Conservation (phyloP, 1,139 yeast species). For the Kurtzmaniella quercitrusa region DNA sequence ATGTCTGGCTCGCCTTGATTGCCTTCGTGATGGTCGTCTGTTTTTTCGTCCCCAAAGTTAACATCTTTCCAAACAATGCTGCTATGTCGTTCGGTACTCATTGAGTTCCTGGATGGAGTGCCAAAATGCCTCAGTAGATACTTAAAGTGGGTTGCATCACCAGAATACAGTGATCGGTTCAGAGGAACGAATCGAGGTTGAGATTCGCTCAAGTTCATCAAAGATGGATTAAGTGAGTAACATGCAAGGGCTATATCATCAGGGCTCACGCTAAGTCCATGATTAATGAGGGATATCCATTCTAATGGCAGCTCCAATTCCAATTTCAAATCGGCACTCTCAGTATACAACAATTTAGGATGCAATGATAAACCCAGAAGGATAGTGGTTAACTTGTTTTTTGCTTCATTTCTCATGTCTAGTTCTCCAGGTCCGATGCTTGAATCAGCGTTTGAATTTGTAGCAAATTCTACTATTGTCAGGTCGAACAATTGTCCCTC, state of each 20-base stretch:
- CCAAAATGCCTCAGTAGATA: neutral
- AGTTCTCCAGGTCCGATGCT: neutral
- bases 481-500: neutral
- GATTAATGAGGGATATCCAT: slow-evolving; percentile 26
- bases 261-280: slow-evolving; percentile 17
- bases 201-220: slow-evolving; percentile 4
- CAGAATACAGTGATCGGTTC: slow-evolving; percentile 2
- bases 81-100: neutral
- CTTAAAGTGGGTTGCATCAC: neutral
- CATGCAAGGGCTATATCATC: slow-evolving; percentile 35
- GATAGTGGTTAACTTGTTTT: slow-evolving; percentile 3
- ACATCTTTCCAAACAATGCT: slow-evolving; percentile 19
- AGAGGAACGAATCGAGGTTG: neutral
- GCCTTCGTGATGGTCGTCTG: neutral
- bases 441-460: neutral
- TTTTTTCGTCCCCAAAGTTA: slow-evolving; percentile 16
- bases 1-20: slow-evolving; percentile 11
- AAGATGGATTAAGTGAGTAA: slow-evolving; percentile 25
- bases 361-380: slow-evolving; percentile 37
- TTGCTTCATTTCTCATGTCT: neutral
- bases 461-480: neutral
- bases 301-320: slow-evolving; percentile 38
- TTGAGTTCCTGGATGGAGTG: neutral
- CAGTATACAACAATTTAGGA: slow-evolving; percentile 38
- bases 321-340: slow-evolving; percentile 24